phyloP scores from a whole-genome alignment of 306 rosid genomes.

The Rosa persica region DNA sequence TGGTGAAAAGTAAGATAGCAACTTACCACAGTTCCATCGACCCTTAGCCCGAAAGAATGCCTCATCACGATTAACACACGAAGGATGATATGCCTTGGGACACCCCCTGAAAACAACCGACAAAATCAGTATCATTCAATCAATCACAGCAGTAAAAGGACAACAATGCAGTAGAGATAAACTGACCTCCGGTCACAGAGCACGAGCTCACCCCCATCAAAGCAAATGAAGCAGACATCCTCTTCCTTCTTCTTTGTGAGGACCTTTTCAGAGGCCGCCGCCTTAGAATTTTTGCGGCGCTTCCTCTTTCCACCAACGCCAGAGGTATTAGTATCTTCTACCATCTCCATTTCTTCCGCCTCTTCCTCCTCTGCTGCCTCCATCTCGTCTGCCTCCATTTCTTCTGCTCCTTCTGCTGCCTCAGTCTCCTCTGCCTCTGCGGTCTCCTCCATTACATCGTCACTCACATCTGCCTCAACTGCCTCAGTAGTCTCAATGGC shows the following conservation, averaged over 20 bases:
- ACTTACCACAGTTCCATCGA: constrained; percentile 93
- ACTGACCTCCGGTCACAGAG: constrained; percentile 92
- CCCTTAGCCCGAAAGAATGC: constrained; percentile 97
- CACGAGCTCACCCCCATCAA: constrained; percentile 97
- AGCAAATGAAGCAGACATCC: constrained; percentile 99
- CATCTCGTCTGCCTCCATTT: constrained; percentile 10
- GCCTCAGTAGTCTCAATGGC: constrained; percentile 4
- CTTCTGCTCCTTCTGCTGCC: constrained; percentile 12
- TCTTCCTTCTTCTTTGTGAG: constrained; percentile 79
- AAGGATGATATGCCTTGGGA: constrained; percentile 97
- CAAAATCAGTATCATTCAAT: constrained; percentile 17
- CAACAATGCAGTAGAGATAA: background rate
- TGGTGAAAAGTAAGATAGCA: constrained; percentile 11
- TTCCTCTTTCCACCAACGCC: constrained; percentile 69
- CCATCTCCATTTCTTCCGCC: constrained; percentile 26
- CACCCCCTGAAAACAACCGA: constrained; percentile 71
- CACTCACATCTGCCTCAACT: constrained; percentile 10
- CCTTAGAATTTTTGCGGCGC: constrained; percentile 67
- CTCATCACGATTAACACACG: constrained; percentile 87
- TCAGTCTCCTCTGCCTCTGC: constrained; percentile 27
- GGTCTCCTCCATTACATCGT: constrained; percentile 28
- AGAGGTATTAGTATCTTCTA: constrained; percentile 31
- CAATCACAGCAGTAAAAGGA: constrained; percentile 15
- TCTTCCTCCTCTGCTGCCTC: constrained; percentile 46
- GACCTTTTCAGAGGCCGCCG: constrained; percentile 45